phyloP scores from a whole-genome alignment of 441 rosid species.

The Erysimum cheiri region DNA sequence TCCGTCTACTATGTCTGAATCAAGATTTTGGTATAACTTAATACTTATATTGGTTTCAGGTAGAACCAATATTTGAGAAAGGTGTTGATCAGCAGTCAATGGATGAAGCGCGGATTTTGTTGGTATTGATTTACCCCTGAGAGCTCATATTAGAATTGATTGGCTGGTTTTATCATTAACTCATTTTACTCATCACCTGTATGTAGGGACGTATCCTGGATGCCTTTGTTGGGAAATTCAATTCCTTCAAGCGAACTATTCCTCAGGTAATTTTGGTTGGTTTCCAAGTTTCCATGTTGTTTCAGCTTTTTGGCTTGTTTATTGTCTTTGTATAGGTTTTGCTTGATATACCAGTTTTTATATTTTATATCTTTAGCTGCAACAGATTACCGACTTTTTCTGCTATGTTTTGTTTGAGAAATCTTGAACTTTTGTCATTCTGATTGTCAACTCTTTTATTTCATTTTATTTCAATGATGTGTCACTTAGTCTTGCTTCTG shows the following conservation, averaged over 20 bases:
- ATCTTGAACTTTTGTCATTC: slow-evolving; percentile 27
- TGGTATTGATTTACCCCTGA: slow-evolving; percentile 58
- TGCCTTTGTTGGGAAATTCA: slow-evolving; percentile 98
- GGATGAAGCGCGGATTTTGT: slow-evolving; percentile 91
- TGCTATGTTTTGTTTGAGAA: slow-evolving; percentile 28
- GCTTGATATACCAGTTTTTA: slow-evolving; percentile 19
- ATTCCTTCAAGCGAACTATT: slow-evolving; percentile 90
- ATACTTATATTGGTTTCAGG: slow-evolving; percentile 56
- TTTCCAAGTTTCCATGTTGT: slow-evolving; percentile 1
- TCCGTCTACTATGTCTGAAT: slow-evolving; percentile 19
- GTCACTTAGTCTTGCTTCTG: slow-evolving; percentile 33
- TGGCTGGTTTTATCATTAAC: slow-evolving; percentile 31
- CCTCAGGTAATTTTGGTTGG: slow-evolving; percentile 79
- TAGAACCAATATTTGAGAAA: slow-evolving; percentile 98
- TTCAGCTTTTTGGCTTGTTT: slow-evolving; percentile 23
- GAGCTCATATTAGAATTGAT: slow-evolving; percentile 26
- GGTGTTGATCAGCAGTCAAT: slow-evolving; percentile 89
- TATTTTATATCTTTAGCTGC: not conserved
- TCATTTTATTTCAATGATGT: slow-evolving; percentile 35
- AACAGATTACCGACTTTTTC: not conserved
- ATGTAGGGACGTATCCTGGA: slow-evolving; percentile 91
- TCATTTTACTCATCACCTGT: slow-evolving; percentile 30
- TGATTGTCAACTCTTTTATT: slow-evolving; percentile 41
- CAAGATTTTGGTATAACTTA: slow-evolving; percentile 28
- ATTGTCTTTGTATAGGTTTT: slow-evolving; percentile 19